Percentiles rank a stretch among this genome's conserved stretches.
phyloP scores from a whole-genome alignment of 805 yeast genomes.

The Nakazawaea ishiwadae region DNA sequence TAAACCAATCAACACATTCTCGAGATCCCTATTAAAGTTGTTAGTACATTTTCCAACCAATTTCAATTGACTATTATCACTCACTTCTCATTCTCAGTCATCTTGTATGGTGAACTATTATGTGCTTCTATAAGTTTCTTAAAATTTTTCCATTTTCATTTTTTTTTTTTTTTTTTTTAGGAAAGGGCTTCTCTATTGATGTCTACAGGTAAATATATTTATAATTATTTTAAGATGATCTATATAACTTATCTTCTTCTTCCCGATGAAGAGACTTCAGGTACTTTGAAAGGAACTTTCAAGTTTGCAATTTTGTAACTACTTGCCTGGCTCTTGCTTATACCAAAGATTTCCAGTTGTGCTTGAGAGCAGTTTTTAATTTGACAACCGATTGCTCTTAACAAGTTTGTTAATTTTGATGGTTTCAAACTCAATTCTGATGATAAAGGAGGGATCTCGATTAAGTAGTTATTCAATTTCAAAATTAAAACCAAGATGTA shows the following conservation, averaged over 20 bases:
- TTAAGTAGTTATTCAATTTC: conserved; percentile 69
- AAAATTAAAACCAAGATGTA: conserved; percentile 67
- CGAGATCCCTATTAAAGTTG: conserved; percentile 17
- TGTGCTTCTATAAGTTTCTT: no score
- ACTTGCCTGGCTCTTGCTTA: conserved; percentile 46
- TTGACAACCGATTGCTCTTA: conserved; percentile 78
- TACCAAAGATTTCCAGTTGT: conserved; percentile 71
- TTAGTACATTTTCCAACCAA: neutral
- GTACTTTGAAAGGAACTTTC: conserved; percentile 85
- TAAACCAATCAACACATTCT: conserved; percentile 39
- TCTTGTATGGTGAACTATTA: neutral
- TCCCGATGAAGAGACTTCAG: conserved; percentile 72
- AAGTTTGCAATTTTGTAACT: conserved; percentile 77
- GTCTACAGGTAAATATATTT: neutral
- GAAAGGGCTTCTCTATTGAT: neutral
- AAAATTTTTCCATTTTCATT: neutral
- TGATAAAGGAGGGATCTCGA: conserved; percentile 78
- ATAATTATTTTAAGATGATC: neutral
- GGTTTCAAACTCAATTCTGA: conserved; percentile 81
- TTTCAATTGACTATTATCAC: no score
- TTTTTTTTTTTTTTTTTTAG: neutral
- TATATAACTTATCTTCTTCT: conserved; percentile 26
- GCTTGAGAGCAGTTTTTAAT: conserved; percentile 67
- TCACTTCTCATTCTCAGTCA: neutral
- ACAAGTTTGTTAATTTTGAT: conserved; percentile 59